Base-by-base conservation (phyloP, 2,329 filamentous ascomycete species). In the Fusarium torreyae region DNA sequence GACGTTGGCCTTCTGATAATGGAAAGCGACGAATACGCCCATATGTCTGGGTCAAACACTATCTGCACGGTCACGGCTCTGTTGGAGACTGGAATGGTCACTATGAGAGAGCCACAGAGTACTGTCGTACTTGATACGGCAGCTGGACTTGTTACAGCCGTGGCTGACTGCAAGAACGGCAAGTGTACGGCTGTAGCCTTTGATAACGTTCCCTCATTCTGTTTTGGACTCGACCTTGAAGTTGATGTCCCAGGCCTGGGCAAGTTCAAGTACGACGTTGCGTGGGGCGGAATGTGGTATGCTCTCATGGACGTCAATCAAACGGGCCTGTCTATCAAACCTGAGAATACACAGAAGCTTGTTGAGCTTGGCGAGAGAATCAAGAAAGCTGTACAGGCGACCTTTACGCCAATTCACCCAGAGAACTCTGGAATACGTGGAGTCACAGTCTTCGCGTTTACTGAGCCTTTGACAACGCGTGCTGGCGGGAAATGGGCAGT, bases 201-300 rank as follows among this genome's bases (percentile, higher is more conserved):
- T 50, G 77, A 84, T 56, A 85, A 85, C 56, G 79, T 84, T 1
- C 79, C 83, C 1, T 65, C 80, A 0, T 85, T 84, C 28, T 63
- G 82, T 81, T 6, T 78, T 76, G 40, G 75, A 70, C 73, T 85
- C 3, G 82, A 83, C 65, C 63, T 78, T 28, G 67, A 75, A 49
- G 75, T 84, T 15, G 60, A 79, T 0, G 81, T 85, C 1, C 81
- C 80, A 0, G 83, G 78, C 0, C 20, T 85, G 0, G 83, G 82
- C 1, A 73, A 57, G 66, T 84, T 4, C 63, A 52, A 0, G 79
- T 84, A 38, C 3, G 83, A 85, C 49, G 75, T 85, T 48, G 83
- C 81, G 10, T 85, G 79, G 75, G 83, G 83, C 7, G 83, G 83
- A 1, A 84, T 83, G 83, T 77, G 79, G 64, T 85, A 81, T 50